Percentiles rank a stretch among this genome's conserved stretches.
These are phyloP conservation scores for Podospora didyma DNA, from an alignment of 495 filamentous ascomycete species.

Conservation along the genomic window DNA sequence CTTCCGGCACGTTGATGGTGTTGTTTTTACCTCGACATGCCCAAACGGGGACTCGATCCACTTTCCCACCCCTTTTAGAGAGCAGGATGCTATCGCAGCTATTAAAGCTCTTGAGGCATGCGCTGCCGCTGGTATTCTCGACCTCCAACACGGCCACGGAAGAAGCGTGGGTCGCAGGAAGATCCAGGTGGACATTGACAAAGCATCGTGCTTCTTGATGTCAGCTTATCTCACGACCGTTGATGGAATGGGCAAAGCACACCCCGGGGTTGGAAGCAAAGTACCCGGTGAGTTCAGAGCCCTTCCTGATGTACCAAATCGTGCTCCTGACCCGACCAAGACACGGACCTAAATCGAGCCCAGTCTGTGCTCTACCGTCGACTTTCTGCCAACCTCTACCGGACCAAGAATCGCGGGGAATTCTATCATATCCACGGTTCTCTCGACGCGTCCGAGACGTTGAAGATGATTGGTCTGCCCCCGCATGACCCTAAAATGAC, in stretches of 20 bases:
- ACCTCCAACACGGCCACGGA: conserved; percentile 45
- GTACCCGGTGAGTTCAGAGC: conserved; percentile 53
- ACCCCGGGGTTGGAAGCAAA: conserved; percentile 55
- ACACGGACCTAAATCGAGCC: conserved; percentile 65
- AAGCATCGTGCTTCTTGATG: conserved; percentile 63
- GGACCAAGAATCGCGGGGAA: conserved; percentile 58
- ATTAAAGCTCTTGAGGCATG: conserved; percentile 69
- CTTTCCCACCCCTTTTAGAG: conserved; percentile 66
- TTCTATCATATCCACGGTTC: conserved; percentile 81
- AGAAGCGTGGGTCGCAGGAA: conserved; percentile 12
- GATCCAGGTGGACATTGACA: conserved; percentile 56
- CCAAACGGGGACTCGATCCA: conserved; percentile 28
- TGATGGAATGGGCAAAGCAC: conserved; percentile 61
- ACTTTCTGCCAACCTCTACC: conserved; percentile 72
- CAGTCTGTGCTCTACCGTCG: conserved; percentile 71
- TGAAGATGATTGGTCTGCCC: conserved; percentile 69
- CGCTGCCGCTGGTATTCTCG: conserved; percentile 59
- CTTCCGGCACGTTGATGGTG: conserved; percentile 21
- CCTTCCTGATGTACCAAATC: conserved; percentile 17
- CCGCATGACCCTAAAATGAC: conserved; percentile 58
- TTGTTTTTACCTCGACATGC: conserved; percentile 28
- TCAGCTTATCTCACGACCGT: conserved; percentile 69
- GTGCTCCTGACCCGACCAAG: conserved; percentile 32
- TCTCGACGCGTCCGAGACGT: conserved; percentile 61
- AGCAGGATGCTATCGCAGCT: conserved; percentile 63